Conservation (phyloP, 73 alveolate genomes). For the Paramecium octaurelia region DNA sequence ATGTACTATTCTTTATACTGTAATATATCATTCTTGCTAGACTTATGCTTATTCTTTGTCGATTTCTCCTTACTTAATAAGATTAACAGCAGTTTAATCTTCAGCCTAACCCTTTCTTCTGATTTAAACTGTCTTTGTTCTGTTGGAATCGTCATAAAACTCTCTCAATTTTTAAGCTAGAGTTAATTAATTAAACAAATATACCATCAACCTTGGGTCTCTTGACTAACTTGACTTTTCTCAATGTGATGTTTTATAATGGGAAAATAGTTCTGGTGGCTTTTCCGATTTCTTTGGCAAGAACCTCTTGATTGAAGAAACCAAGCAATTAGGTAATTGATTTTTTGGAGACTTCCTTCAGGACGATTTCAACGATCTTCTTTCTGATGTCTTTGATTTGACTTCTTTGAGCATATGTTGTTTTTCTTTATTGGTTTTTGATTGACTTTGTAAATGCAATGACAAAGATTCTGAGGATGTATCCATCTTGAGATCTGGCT, state of each 20-base stretch:
- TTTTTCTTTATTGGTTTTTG: constrained; percentile 79
- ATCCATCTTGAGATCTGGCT: constrained; percentile 85
- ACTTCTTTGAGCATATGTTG: constrained; percentile 89
- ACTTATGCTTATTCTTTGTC: neutral
- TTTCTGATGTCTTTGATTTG: constrained; percentile 90
- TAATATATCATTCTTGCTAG: neutral
- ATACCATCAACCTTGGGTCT: constrained; percentile 89
- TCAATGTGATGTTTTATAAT: constrained; percentile 85
- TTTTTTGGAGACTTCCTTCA: constrained; percentile 78
- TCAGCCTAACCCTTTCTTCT: constrained; percentile 9
- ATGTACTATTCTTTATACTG: neutral
- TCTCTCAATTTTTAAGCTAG: constrained; percentile 17
- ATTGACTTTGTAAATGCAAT: constrained; percentile 91
- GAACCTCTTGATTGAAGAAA: constrained; percentile 72
- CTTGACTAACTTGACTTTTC: constrained; percentile 93
- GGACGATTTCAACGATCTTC: constrained; percentile 85
- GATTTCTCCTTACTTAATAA: neutral
- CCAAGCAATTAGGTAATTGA: constrained; percentile 79
- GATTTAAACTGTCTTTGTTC: neutral
- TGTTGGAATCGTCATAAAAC: constrained; percentile 10
- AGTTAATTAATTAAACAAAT: neutral
- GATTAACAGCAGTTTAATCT: neutral
- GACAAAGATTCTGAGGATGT: constrained; percentile 86
- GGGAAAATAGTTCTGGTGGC: constrained; percentile 89
- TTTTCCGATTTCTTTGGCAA: constrained; percentile 82